Conservation (phyloP, 2,329 filamentous ascomycete species). For the Diaporthe sp. region DNA sequence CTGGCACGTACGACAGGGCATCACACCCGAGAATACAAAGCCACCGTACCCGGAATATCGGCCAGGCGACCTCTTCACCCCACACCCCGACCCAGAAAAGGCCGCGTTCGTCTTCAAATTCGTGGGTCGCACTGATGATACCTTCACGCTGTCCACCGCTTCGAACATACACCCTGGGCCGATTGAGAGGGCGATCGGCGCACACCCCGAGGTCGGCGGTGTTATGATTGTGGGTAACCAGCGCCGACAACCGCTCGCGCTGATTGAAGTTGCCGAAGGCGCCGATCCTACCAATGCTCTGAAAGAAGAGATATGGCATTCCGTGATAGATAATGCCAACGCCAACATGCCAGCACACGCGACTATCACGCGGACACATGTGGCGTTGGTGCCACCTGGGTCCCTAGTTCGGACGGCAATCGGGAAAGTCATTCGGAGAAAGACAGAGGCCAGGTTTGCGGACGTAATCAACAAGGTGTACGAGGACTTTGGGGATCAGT, state of each 20-base stretch:
- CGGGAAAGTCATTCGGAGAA: slow-evolving; percentile 31
- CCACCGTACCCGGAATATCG: slow-evolving; percentile 34
- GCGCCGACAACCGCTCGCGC: slow-evolving; percentile 31
- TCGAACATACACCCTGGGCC: slow-evolving; percentile 33
- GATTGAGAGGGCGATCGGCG: slow-evolving; percentile 22
- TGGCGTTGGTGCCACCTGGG: slow-evolving; percentile 22
- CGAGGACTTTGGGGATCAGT: slow-evolving; percentile 27
- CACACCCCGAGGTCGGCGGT: slow-evolving; percentile 6
- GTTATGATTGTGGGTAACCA: slow-evolving; percentile 31
- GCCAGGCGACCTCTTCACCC: slow-evolving; percentile 42
- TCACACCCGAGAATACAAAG: slow-evolving; percentile 25
- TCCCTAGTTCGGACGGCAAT: slow-evolving; percentile 33
- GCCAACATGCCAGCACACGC: slow-evolving; percentile 22
- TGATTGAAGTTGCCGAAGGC: slow-evolving; percentile 31
- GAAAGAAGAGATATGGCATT: slow-evolving; percentile 31
- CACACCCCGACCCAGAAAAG: slow-evolving; percentile 41
- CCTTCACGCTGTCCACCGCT: slow-evolving; percentile 32
- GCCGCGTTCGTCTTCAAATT: slow-evolving; percentile 40
- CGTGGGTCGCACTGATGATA: slow-evolving; percentile 42
- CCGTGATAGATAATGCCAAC: slow-evolving; percentile 26
- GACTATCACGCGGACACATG: slow-evolving; percentile 26
- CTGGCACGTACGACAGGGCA: slow-evolving; percentile 34
- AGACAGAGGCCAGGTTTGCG: slow-evolving; percentile 30
- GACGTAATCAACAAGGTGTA: slow-evolving; percentile 24
- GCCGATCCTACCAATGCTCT: background rate